A percentile compares a stretch with the other conserved stretches of the same genome.
Evolutionary conservation across 306 rosid species (phyloP).

Genomic region (Trifolium fragiferum): DNA sequence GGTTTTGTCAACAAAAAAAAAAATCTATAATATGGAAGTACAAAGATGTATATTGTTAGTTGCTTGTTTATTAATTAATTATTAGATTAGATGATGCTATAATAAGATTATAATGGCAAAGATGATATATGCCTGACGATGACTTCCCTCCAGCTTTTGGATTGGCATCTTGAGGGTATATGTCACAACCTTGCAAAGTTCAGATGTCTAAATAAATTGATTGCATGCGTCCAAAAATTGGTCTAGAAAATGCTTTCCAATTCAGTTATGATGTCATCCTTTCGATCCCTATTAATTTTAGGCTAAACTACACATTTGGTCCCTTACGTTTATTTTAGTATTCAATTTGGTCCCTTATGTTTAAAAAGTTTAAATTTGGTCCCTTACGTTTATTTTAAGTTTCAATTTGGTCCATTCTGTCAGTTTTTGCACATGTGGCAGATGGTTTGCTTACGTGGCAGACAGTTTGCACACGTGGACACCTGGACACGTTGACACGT

Average conservation of each 20-base stretch:
- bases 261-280: constrained; percentile 30
- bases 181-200: constrained; percentile 39
- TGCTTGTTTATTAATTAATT: constrained; percentile 17
- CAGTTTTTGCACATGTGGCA: too few relatives aligned
- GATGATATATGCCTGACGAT: constrained; percentile 35
- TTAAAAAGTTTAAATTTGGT: too few relatives aligned
- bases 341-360: too few relatives aligned
- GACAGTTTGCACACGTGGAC: too few relatives aligned
- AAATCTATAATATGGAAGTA: not conserved
- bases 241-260: constrained; percentile 24
- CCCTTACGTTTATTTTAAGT: too few relatives aligned
- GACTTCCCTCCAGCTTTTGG: constrained; percentile 42
- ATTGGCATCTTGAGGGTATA: constrained; percentile 39
- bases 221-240: constrained; percentile 34
- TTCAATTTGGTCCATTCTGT: too few relatives aligned
- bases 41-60: constrained; percentile 11
- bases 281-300: too few relatives aligned
- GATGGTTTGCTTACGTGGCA: too few relatives aligned
- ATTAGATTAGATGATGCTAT: constrained; percentile 7
- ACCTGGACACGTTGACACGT: too few relatives aligned
- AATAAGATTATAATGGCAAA: constrained; percentile 31
- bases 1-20: too few relatives aligned
- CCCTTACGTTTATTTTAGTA: too few relatives aligned
- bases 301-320: too few relatives aligned
- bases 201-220: constrained; percentile 17